Conservation (phyloP, 345 rosid genomes). For the Populus deltoides region DNA sequence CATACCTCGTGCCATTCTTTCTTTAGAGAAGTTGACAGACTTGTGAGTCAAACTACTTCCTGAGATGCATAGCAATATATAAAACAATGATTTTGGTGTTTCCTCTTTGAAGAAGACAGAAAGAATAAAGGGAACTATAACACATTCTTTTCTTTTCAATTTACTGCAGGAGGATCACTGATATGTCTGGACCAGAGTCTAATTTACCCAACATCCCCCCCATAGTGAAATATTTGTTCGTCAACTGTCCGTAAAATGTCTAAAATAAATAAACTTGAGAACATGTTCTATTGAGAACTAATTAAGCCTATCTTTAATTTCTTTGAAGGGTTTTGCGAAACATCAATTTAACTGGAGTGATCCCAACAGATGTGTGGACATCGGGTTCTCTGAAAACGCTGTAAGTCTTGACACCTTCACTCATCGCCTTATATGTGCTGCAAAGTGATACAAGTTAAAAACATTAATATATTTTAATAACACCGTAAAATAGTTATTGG, state of each 20-base stretch:
- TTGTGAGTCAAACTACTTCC: neutral
- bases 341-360: neutral
- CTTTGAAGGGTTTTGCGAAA: conserved; percentile 1
- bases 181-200: neutral
- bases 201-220: neutral
- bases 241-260: neutral
- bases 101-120: too few relatives aligned
- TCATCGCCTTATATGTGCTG: neutral
- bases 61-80: too few relatives aligned
- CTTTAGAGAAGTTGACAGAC: neutral
- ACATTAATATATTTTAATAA: too few relatives aligned
- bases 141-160: neutral
- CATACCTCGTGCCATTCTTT: neutral
- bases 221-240: neutral
- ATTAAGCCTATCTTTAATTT: neutral
- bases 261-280: neutral
- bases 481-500: too few relatives aligned
- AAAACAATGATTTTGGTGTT: too few relatives aligned
- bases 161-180: conserved; percentile 2
- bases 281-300: neutral
- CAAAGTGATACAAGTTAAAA: too few relatives aligned
- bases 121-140: neutral
- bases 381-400: neutral
- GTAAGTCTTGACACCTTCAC: neutral
- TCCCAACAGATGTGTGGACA: neutral